These are phyloP conservation scores for Brettanomyces sp. DNA, from an alignment of 805 yeast genomes.

Conservation along the genomic window DNA sequence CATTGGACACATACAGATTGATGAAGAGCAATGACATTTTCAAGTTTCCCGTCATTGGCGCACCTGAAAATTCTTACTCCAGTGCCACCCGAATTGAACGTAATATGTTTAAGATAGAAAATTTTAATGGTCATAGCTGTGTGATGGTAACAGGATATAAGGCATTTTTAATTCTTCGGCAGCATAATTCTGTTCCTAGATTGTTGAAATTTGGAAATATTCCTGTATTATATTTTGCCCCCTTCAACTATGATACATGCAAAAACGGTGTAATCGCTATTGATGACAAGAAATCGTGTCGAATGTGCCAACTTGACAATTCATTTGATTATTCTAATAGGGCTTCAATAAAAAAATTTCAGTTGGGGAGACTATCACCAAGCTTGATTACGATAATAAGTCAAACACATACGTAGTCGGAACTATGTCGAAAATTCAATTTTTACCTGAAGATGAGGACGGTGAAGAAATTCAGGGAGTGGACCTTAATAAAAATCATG, in stretches of 20 bases:
- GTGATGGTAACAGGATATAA: constrained; percentile 67
- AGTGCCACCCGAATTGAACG: constrained; percentile 64
- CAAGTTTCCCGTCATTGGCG: constrained; percentile 53
- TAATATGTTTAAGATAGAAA: constrained; percentile 48
- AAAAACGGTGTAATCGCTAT: constrained; percentile 56
- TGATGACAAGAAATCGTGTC: constrained; percentile 60
- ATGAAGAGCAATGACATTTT: constrained; percentile 34
- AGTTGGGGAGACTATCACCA: constrained; percentile 55
- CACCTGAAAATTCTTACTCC: constrained; percentile 69
- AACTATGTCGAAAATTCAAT: constrained; percentile 49
- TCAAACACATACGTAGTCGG: constrained; percentile 57
- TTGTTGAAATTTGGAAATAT: constrained; percentile 57
- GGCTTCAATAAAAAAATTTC: constrained; percentile 46
- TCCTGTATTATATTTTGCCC: constrained; percentile 59
- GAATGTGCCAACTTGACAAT: constrained; percentile 42
- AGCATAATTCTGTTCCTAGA: constrained; percentile 53
- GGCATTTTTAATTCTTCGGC: constrained; percentile 61
- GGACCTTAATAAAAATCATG: constrained; percentile 38
- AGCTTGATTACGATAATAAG: constrained; percentile 59
- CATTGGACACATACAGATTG: constrained; percentile 29
- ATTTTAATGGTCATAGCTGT: constrained; percentile 47
- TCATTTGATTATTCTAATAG: constrained; percentile 45
- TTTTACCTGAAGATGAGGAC: constrained; percentile 65
- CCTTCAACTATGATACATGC: constrained; percentile 28
- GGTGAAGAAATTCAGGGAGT: constrained; percentile 53